Evolutionary conservation across 2,329 filamentous ascomycete species (phyloP), one percentile per base, ranked within the genome.

Genomic region (Scedosporium minutisporum): DNA sequence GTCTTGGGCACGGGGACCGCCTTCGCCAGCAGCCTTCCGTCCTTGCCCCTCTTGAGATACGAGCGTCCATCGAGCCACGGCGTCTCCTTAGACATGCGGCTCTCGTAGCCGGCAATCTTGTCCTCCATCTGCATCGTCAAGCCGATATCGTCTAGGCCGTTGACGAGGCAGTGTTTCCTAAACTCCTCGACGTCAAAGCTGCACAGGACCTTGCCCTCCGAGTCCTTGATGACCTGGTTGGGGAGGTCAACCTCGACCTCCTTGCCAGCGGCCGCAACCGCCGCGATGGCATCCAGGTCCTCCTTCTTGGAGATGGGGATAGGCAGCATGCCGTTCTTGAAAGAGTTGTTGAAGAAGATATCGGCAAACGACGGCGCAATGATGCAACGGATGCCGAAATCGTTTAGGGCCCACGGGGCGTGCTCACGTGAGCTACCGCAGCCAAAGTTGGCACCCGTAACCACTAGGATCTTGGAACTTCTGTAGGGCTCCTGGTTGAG

Each of bases 301-400:
- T 77, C 79, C 67, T 85, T 76, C 73, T 93, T 86, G 38, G 82
- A 78, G 71, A 97, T 89, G 64, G 82, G 77, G 65, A 97, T 86
- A 58, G 93, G 93, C 66, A 97, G 81, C 95, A 97, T 97, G 79
- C 93, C 93, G 80, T 99, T 99, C 84, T 99, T 97, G 85, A 97
- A 97, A n/a, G 90, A 95, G 82, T 99, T 99, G 85, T 96, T 97
- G 85, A 93, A 96, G 86, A 97, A 97, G 75, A 99, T 99, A 64
- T 77, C 75, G 64, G 75, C 79, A 65, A 83, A 86, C 1, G 89
- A 93, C 1, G 91, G 91, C 1, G 93, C 95, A 68, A 97, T 96
- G 70, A 97, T 83, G 74, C 89, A 93, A 73, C 89, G 91, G 78
- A 99, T 96, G 68, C 95, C 95, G 69, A 97, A 97, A 77, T 97